phyloP scores from a whole-genome alignment of 768 basidiomycete genomes.

The Termitomyces sp. region DNA sequence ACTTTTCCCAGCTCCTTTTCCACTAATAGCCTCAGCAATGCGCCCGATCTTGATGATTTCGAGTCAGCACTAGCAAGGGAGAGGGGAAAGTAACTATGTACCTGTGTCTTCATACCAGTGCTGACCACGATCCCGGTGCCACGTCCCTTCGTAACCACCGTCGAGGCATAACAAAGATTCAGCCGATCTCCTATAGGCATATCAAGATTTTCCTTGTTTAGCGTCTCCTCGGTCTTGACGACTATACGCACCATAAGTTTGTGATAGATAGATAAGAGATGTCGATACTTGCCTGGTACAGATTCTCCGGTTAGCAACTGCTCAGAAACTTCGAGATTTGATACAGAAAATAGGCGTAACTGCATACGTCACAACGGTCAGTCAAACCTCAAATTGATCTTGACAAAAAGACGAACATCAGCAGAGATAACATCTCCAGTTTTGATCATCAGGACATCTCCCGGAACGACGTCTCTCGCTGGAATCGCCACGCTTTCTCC shows the following conservation, averaged over 20 bases:
- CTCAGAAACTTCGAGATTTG: constrained; percentile 48
- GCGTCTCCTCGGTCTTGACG: constrained; percentile 32
- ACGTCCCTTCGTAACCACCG: constrained; percentile 43
- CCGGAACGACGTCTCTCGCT: constrained; percentile 39
- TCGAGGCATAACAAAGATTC: constrained; percentile 43
- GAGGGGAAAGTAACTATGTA: constrained; percentile 23
- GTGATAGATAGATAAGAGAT: not conserved
- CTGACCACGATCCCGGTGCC: constrained; percentile 42
- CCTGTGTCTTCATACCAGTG: constrained; percentile 54
- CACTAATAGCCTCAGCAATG: constrained; percentile 33
- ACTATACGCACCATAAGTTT: constrained; percentile 20
- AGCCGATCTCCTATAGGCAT: constrained; percentile 39
- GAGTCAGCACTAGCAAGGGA: not conserved
- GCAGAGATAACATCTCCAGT: constrained; percentile 41
- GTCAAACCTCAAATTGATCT: not conserved
- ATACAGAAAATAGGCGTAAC: constrained; percentile 40
- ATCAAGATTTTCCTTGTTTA: constrained; percentile 26
- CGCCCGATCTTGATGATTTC: constrained; percentile 27
- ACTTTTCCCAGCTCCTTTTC: constrained; percentile 15
- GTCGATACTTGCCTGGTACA: constrained; percentile 31
- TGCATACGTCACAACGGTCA: constrained; percentile 3
- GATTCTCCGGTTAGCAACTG: constrained; percentile 52
- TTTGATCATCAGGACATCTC: constrained; percentile 37
- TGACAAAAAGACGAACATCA: constrained; percentile 28
- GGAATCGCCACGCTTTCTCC: constrained; percentile 37